Evolutionary conservation across 768 basidiomycete genomes (phyloP).

Genomic region (Lactarius sp.): DNA sequence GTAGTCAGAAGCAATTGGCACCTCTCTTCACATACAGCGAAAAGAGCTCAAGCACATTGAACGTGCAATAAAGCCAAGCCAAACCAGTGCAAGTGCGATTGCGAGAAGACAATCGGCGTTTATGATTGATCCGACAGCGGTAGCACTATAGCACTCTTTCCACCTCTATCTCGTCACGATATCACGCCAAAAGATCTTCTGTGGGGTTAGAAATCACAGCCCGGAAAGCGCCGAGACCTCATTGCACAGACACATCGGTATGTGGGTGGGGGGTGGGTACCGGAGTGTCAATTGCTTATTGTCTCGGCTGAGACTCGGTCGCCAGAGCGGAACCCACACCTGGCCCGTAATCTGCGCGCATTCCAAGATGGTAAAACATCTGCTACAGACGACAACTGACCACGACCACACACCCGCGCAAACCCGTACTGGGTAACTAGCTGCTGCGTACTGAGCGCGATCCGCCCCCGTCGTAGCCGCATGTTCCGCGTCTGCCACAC

Average conservation of each 20-base stretch:
- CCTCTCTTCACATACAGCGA: conserved; percentile 9
- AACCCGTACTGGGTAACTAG: no score
- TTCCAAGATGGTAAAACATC: no score
- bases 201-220: not conserved
- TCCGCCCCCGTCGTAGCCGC: conserved; percentile 2
- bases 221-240: conserved; percentile 5
- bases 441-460: not conserved
- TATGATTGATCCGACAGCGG: not conserved
- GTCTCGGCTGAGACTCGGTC: no score
- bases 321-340: no score
- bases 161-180: not conserved
- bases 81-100: not conserved
- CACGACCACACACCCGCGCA: no score
- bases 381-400: no score
- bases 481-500: not conserved
- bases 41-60: conserved; percentile 11
- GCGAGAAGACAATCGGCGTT: not conserved
- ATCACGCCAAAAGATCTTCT: not conserved
- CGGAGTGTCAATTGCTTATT: no score
- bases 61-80: not conserved
- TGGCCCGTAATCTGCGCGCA: no score
- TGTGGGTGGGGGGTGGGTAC: not conserved
- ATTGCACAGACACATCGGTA: not conserved
- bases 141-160: not conserved
- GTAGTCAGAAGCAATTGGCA: not conserved